Conservation (phyloP, 768 basidiomycete genomes). For the Tylopilus balloui region DNA sequence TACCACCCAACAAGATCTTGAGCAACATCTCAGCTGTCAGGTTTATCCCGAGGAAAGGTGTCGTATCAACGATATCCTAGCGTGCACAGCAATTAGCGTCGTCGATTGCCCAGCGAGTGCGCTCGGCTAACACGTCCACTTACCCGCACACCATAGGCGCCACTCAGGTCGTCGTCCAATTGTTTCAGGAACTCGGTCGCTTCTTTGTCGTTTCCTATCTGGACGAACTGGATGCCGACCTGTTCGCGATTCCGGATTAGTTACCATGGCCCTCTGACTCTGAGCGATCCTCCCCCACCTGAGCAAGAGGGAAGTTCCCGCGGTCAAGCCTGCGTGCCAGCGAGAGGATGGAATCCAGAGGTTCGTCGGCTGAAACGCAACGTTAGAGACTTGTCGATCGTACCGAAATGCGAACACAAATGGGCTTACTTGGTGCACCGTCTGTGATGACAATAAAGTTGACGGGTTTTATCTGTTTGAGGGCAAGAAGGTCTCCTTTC, state of each 20-base stretch:
- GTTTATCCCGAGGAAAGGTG: constrained; percentile 43
- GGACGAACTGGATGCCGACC: constrained; percentile 70
- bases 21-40: constrained; percentile 47
- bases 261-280: background rate
- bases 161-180: constrained; percentile 54
- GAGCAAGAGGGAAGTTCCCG: constrained; percentile 46
- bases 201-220: constrained; percentile 49
- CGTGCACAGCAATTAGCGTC: background rate
- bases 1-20: constrained; percentile 64
- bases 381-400: background rate
- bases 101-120: background rate
- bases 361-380: constrained; percentile 44
- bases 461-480: constrained; percentile 45
- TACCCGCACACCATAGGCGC: constrained; percentile 42
- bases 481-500: constrained; percentile 18
- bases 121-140: constrained; percentile 1
- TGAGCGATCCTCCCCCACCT: constrained; percentile 34
- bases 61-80: constrained; percentile 71
- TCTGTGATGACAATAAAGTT: constrained; percentile 63
- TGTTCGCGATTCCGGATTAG: constrained; percentile 24
- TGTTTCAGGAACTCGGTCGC: constrained; percentile 44
- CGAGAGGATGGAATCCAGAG: constrained; percentile 43
- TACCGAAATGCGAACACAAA: background rate
- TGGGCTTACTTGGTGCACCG: constrained; percentile 51
- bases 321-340: constrained; percentile 49